phyloP scores from a whole-genome alignment of 106 monocot species.

The Ottelia alismoides region DNA sequence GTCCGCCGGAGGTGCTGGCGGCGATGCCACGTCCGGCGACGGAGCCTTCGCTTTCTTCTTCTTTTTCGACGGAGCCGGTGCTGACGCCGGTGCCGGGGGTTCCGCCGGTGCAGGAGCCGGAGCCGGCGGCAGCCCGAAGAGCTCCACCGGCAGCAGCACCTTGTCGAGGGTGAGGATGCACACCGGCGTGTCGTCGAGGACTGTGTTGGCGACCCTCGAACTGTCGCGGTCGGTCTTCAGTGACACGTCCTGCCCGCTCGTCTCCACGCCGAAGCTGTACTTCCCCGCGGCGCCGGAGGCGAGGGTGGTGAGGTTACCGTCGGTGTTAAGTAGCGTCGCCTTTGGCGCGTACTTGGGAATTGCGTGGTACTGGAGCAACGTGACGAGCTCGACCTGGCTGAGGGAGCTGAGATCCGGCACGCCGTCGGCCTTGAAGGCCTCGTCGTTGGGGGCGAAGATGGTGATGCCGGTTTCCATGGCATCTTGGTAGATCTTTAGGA shows the following conservation, averaged over 20 bases:
- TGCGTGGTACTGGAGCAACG: constrained; percentile 72
- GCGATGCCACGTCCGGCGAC: not conserved
- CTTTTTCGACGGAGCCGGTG: constrained; percentile 5
- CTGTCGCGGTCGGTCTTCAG: constrained; percentile 52
- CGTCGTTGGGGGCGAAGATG: constrained; percentile 72
- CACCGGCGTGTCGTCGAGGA: not conserved
- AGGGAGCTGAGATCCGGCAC: constrained; percentile 2
- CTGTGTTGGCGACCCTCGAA: constrained; percentile 31
- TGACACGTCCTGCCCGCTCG: constrained; percentile 47
- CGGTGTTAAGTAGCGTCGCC: constrained; percentile 30
- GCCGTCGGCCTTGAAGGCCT: constrained; percentile 45
- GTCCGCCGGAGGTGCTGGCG: no score
- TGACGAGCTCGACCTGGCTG: constrained; percentile 52
- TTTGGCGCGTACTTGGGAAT: constrained; percentile 49
- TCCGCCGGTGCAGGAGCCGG: not conserved
- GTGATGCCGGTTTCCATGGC: constrained; percentile 62
- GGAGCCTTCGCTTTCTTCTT: not conserved
- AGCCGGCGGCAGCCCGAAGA: not conserved
- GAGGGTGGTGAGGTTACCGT: constrained; percentile 27
- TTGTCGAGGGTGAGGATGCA: constrained; percentile 5
- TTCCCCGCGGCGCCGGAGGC: constrained; percentile 49
- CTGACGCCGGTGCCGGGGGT: not conserved
- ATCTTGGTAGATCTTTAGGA: constrained; percentile 41
- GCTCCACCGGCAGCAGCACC: constrained; percentile 5
- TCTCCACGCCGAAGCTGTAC: constrained; percentile 39